Evolutionary conservation across 2,329 filamentous ascomycete species (phyloP), one percentile per base, ranked within the genome.

Genomic region (Aspergillus sp.): DNA sequence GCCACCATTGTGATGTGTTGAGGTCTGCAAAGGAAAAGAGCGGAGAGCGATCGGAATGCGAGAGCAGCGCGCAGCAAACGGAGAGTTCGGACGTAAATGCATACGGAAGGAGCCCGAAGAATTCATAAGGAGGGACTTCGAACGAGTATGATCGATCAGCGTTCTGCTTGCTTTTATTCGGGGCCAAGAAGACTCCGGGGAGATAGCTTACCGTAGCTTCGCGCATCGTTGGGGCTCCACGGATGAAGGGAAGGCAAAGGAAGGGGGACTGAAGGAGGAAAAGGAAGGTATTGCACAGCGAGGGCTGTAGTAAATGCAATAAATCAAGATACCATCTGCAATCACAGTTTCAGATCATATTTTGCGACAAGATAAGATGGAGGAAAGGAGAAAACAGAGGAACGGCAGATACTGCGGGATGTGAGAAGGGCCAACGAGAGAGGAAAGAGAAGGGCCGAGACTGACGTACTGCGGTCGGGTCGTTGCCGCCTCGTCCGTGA

Each of bases 11-110:
- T 42, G 42, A 24, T 62, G 49, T 45, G 63, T 54, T 52, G 63
- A 64, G 31, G 66, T 63, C 54, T 72, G 66, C n/a, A 62, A 69
- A n/a, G 75, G 73, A 53, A 76, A 62, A 49, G 59, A 67, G 54
- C 73, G 74, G 45, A 61, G 57, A 22, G 63, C 68, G 42, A 52
- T 55, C 49, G 66, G 65, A 47, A 62, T 24, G 54, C 54, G 65
- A 49, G 52, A 46, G 49, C 49, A 67, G 60, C 64, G 59, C 50
- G 59, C 59, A 52, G 64, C 55, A 59, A 64, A 58, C 26, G 65
- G 64, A 50, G 60, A 57, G 39, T 58, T 55, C 32, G 62, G 57
- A 55, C 63, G 68, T 55, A 70, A 60, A 53, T 63, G 66, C 57
- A 66, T 61, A 49, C 70, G 65, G 29, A 62, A 64, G 52, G 68